phyloP scores from a whole-genome alignment of 352 stramenopile species.

The Phytophthora parvispora region DNA sequence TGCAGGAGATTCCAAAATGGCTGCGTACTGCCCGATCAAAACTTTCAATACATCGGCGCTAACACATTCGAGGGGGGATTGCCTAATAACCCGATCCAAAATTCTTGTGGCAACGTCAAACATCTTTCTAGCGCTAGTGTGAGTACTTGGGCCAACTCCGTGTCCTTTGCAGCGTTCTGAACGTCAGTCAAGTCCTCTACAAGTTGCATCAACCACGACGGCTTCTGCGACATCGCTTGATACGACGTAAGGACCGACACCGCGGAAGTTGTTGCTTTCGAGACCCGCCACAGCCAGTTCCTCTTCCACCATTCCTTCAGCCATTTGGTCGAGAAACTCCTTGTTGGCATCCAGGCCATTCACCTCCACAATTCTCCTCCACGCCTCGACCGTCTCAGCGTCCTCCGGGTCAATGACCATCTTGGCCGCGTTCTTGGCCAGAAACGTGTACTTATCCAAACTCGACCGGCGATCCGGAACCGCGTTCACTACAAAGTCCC shows the following conservation, averaged over 20 bases:
- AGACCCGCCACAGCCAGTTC: background rate
- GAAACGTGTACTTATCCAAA: background rate
- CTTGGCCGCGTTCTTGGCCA: background rate
- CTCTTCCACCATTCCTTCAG: background rate
- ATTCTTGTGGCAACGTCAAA: background rate
- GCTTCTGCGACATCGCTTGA: slow-evolving; percentile 10
- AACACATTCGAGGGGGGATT: background rate
- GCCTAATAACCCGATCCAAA: slow-evolving; percentile 1
- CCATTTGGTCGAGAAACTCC: background rate
- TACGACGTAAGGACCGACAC: slow-evolving; percentile 13
- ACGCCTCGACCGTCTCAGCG: background rate
- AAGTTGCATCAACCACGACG: slow-evolving; percentile 16
- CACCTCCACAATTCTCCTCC: background rate
- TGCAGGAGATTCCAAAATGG: background rate
- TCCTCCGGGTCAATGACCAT: background rate
- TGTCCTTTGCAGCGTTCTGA: slow-evolving; percentile 1
- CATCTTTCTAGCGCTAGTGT: background rate
- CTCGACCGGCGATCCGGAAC: background rate
- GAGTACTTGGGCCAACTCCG: background rate
- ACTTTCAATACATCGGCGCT: background rate
- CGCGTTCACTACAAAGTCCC: background rate
- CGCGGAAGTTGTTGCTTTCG: background rate
- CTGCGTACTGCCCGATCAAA: background rate
- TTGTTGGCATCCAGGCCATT: background rate
- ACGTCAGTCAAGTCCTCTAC: slow-evolving; percentile 15